Evolutionary conservation across 306 rosid genomes (phyloP).

Genomic region (Cicer yamashitae): DNA sequence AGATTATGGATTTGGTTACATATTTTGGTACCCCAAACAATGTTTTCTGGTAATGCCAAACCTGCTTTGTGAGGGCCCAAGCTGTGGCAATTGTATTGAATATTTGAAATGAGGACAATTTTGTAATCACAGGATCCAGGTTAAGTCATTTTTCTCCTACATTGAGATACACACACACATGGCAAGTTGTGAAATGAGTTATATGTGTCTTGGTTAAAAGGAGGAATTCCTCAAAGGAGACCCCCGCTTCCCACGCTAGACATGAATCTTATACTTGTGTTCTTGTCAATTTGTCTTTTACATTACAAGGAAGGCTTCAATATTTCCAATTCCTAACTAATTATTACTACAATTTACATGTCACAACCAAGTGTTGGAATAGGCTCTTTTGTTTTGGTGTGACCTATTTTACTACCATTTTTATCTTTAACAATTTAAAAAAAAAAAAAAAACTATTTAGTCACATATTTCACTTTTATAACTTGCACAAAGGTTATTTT

Average conservation of each 20-base stretch:
- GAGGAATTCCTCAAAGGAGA: constrained; percentile 8
- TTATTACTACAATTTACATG: not conserved
- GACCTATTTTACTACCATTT: no score
- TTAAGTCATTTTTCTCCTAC: not conserved
- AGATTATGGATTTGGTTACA: constrained; percentile 39
- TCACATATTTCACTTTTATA: no score
- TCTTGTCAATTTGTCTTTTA: constrained; percentile 7
- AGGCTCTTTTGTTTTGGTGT: no score
- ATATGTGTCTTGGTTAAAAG: constrained; percentile 36
- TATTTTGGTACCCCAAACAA: constrained; percentile 42
- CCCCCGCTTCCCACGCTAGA: not conserved
- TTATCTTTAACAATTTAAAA: no score
- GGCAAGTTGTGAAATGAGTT: constrained; percentile 43
- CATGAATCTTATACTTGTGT: not conserved
- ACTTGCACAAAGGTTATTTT: no score
- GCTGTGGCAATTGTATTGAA: constrained; percentile 25
- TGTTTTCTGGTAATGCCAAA: constrained; percentile 1
- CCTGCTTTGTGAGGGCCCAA: constrained; percentile 31
- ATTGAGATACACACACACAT: constrained; percentile 39
- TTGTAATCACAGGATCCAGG: not conserved
- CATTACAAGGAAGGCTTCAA: constrained; percentile 4
- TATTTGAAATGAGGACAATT: not conserved
- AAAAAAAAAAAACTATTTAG: no score
- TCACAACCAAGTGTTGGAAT: not conserved
- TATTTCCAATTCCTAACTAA: not conserved